Evolutionary conservation across 2,329 filamentous ascomycete genomes (phyloP).

Genomic region (Diplodia seriata): DNA sequence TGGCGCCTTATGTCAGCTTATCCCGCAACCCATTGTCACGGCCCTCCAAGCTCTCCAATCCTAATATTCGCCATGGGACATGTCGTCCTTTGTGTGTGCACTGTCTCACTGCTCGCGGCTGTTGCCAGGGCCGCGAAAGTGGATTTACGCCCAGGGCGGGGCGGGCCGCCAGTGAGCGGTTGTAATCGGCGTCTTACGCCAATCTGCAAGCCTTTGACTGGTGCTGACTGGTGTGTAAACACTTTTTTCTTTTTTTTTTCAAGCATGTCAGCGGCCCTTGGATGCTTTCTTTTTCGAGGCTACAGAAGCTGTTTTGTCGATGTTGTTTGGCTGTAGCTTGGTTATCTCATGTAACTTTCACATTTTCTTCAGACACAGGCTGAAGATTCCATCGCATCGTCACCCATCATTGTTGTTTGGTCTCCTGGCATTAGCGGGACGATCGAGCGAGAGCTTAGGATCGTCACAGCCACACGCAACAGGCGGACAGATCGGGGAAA

Average conservation of each 20-base stretch:
- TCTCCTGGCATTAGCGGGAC: background rate
- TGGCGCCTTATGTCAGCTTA: background rate
- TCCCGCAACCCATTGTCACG: background rate
- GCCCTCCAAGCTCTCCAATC: background rate
- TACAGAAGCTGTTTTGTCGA: background rate
- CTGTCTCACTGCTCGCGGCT: background rate
- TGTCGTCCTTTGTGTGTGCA: background rate
- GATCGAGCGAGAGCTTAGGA: background rate
- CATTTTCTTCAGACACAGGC: background rate
- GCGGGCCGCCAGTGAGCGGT: constrained; percentile 16
- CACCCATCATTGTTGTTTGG: background rate
- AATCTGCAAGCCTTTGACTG: background rate
- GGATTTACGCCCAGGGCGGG: constrained; percentile 9
- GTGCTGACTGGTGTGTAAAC: background rate
- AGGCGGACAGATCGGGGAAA: constrained; percentile 11
- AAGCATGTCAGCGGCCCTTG: background rate
- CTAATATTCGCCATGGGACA: background rate
- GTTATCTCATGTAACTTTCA: background rate
- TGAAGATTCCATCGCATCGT: too few relatives aligned
- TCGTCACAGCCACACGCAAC: constrained; percentile 12
- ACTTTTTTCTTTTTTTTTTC: background rate
- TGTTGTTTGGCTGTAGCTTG: background rate
- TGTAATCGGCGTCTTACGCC: background rate
- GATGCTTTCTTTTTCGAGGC: background rate
- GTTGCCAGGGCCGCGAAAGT: background rate